A percentile compares a stretch with the other conserved stretches of the same genome.
These are phyloP conservation scores for Camellia granthamiana DNA, from an alignment of 148 eudicot species.

Conservation along the genomic window DNA sequence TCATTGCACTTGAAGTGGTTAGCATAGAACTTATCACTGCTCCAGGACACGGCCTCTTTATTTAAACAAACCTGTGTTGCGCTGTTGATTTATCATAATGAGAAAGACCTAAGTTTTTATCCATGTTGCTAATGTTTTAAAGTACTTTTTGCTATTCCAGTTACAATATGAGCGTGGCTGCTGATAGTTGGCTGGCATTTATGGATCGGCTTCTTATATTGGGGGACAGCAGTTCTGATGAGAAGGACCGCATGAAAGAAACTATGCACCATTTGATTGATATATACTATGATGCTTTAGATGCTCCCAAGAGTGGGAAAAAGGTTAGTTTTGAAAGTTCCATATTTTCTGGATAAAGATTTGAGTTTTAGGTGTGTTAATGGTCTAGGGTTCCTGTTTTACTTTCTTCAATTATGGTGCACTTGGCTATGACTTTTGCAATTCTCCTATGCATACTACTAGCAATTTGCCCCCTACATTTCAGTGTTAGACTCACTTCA, in stretches of 20 bases:
- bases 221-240: slow-evolving; percentile 29
- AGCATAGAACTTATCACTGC: too few relatives aligned
- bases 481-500: background rate
- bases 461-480: background rate
- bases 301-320: slow-evolving; percentile 82
- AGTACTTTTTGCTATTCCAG: slow-evolving; percentile 35
- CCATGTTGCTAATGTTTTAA: slow-evolving; percentile 9
- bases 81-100: background rate
- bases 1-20: too few relatives aligned
- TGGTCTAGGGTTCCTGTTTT: background rate
- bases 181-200: slow-evolving; percentile 62
- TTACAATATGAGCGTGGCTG: slow-evolving; percentile 47
- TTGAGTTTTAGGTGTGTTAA: background rate
- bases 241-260: slow-evolving; percentile 28
- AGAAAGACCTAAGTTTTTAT: background rate
- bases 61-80: background rate
- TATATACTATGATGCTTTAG: slow-evolving; percentile 78
- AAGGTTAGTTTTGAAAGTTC: slow-evolving; percentile 40
- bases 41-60: too few relatives aligned
- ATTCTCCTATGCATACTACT: background rate
- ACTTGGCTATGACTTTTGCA: background rate
- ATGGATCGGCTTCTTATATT: slow-evolving; percentile 67
- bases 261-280: slow-evolving; percentile 46
- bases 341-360: background rate
- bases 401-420: background rate